Conservation (phyloP, 2,329 filamentous ascomycete species). For the Parastagonospora nodorum region DNA sequence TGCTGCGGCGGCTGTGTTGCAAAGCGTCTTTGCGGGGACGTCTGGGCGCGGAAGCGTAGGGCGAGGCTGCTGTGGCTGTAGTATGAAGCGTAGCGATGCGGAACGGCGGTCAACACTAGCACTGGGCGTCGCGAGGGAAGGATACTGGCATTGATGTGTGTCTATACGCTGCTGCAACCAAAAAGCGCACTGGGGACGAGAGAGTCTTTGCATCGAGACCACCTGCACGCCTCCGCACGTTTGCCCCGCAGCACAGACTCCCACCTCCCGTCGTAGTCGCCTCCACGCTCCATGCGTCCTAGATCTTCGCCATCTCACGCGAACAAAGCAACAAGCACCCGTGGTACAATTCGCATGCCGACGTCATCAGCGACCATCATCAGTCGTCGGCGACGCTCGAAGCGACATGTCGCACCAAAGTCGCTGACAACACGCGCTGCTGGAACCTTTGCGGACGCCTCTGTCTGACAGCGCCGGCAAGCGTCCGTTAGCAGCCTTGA, state of each 20-base stretch:
- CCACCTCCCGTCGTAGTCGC: background rate
- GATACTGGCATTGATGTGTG: conserved; percentile 6
- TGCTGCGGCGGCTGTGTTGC: conserved; percentile 16
- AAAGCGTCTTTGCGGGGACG: conserved; percentile 15
- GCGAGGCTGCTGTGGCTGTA: background rate
- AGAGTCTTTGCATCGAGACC: conserved; percentile 22
- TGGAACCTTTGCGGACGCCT: background rate
- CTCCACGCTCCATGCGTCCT: conserved; percentile 8
- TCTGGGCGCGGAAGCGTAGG: background rate
- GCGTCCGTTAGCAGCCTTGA: conserved; percentile 8
- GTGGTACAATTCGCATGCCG: too few species aligned
- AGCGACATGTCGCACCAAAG: background rate
- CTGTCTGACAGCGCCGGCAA: background rate
- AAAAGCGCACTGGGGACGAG: conserved; percentile 15
- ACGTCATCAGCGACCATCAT: too few species aligned
- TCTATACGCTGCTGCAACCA: conserved; percentile 8
- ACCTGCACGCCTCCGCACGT: background rate
- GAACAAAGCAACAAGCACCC: background rate
- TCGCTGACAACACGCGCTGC: background rate
- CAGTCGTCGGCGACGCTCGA: too few species aligned
- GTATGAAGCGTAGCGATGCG: conserved; percentile 4
- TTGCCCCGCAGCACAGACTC: conserved; percentile 23
- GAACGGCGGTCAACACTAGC: conserved; percentile 3
- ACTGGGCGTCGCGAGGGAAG: background rate
- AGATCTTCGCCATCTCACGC: conserved; percentile 1